Percentiles rank a stretch among this genome's conserved stretches.
These are phyloP conservation scores for Monosporascus cannonballus DNA, from an alignment of 2,329 filamentous ascomycete species.

Conservation along the genomic window DNA sequence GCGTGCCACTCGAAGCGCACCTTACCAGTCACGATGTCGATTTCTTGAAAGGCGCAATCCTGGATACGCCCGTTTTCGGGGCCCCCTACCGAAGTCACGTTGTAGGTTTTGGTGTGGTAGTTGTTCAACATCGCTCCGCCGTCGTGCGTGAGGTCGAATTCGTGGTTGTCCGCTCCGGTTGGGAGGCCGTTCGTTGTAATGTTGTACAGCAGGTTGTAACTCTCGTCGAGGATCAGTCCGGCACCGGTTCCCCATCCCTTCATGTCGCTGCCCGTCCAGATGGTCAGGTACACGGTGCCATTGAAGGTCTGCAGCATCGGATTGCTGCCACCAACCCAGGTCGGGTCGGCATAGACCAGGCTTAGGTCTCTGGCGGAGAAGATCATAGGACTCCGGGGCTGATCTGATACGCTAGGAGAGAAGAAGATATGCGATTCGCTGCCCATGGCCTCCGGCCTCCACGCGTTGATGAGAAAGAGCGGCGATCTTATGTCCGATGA, in stretches of 20 bases:
- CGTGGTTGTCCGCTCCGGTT: constrained; percentile 5
- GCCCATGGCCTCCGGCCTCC: neutral
- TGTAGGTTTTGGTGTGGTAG: constrained; percentile 2
- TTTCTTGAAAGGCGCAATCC: constrained; percentile 8
- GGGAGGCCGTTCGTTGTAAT: neutral
- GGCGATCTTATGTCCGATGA: neutral
- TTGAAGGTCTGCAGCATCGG: neutral
- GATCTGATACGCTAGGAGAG: neutral
- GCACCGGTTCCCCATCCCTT: neutral
- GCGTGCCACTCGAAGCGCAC: constrained; percentile 9
- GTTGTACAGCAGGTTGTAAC: neutral
- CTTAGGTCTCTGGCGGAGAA: constrained; percentile 1
- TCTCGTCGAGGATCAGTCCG: neutral
- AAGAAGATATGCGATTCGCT: constrained; percentile 1
- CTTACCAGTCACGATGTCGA: constrained; percentile 6
- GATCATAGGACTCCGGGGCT: constrained; percentile 1
- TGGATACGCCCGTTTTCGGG: constrained; percentile 5
- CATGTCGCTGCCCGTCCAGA: neutral
- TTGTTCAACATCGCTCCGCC: constrained; percentile 4
- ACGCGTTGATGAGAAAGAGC: neutral
- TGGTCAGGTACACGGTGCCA: neutral
- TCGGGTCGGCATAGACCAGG: constrained; percentile 1
- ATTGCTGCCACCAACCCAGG: neutral
- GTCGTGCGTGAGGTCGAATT: constrained; percentile 10
- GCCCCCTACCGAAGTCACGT: constrained; percentile 6